Base-by-base conservation (phyloP, 129 eudicot species). In the Pulicaria dysenterica region DNA sequence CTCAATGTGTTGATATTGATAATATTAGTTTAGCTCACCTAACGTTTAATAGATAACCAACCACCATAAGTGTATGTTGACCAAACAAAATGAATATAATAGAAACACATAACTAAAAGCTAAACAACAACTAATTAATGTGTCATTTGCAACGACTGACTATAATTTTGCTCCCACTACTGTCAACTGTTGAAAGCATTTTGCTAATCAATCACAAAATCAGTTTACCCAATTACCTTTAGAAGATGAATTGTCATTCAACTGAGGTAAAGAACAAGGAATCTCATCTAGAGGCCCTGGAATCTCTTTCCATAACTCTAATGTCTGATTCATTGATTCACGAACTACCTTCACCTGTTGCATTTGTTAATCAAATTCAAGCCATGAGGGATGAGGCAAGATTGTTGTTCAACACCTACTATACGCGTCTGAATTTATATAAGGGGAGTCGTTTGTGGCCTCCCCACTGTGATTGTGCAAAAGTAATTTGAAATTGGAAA, bases 291-390 rank as follows among this genome's bases (percentile, higher is more conserved):
- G 38, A 42, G 58, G 58, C 19, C 63, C 88, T 9, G 83, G 79
- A 63, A 94, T 71, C 79, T 64, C 83, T 88, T 80, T 94, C 99
- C 99, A 94, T 69, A 77, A 61, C 57, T 84, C 91, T 55, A 88
- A 70, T 13, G 96, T 86, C 60, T 82, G 85, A 60, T 90, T 90
- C 94, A 94, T 94, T 3, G 85, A 83, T 58, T 90, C 99, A 7
- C 99, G 82, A 80, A 89, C 95, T 15, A 82, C 79, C 82, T 90
- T 94, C 75, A 94, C 96, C 99, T 94, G 69, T 61, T 34, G 19
- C 73, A 74, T 41, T 50, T 7, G 67, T 51, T 43, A 79, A 34
- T 68, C 72, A 63, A 63, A 68, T 60, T 77, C 55, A 58, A 75
- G 10, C 63, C 40, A 58, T 48, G 8, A 58, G 54, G 8, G 31